A percentile compares a stretch with the other conserved stretches of the same genome.
phyloP scores from a whole-genome alignment of 495 filamentous ascomycete genomes.

The Penicillium atrosanguineum region DNA sequence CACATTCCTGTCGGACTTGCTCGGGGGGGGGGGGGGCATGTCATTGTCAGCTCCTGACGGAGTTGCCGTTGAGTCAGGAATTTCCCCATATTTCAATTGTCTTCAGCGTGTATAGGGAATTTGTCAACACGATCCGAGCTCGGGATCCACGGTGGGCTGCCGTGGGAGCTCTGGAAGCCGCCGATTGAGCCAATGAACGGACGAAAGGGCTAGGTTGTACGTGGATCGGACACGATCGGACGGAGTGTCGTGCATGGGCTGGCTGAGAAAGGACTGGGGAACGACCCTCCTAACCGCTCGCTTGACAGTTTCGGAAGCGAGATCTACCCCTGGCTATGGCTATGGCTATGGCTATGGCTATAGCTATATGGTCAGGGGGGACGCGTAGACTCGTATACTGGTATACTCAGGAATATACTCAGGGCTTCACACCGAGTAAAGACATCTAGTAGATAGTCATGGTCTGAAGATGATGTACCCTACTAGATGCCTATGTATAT shows the following conservation, averaged over 20 bases:
- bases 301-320: slow-evolving; percentile 23
- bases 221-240: slow-evolving; percentile 20
- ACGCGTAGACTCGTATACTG: too few species aligned
- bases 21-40: slow-evolving; percentile 9
- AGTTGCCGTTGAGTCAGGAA: slow-evolving; percentile 7
- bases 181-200: slow-evolving; percentile 22
- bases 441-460: too few species aligned
- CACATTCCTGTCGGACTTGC: slow-evolving; percentile 20
- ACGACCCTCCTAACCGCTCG: slow-evolving; percentile 22
- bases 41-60: slow-evolving; percentile 13
- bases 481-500: too few species aligned
- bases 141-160: slow-evolving; percentile 6
- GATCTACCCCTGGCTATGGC: slow-evolving; percentile 21
- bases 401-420: too few species aligned
- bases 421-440: too few species aligned
- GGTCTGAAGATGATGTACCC: too few species aligned
- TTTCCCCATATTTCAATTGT: slow-evolving; percentile 7
- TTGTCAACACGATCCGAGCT: slow-evolving; percentile 22
- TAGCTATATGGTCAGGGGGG: too few species aligned
- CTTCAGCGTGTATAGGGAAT: slow-evolving; percentile 9
- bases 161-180: slow-evolving; percentile 4
- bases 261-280: slow-evolving; percentile 21
- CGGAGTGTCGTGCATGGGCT: slow-evolving; percentile 32
- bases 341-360: too few species aligned
- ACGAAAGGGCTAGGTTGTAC: slow-evolving; percentile 3